Evolutionary conservation across 2,329 filamentous ascomycete genomes (phyloP), one percentile per base, ranked within the genome.

Genomic region (Eutypella sp.): DNA sequence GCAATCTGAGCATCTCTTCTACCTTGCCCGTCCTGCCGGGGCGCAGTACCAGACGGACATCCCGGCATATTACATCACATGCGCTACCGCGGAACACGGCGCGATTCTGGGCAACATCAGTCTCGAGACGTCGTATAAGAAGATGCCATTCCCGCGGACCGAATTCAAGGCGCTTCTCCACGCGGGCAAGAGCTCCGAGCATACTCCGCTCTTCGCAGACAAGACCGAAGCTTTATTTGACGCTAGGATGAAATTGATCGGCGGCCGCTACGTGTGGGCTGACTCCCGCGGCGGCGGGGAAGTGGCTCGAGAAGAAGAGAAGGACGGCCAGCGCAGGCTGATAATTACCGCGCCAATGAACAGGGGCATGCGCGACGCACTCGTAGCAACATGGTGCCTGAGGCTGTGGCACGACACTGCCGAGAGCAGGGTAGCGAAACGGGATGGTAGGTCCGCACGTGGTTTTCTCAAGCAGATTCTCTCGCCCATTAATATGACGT

Each of bases 371-470:
- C 48, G 50, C n/a, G 47, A 50, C 36, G 41, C 47, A 2, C 41
- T 50, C 9, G 47, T 39, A 3, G 50, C 45, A 11, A 38, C 41
- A 3, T 52, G 47, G 50, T 52, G 50, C 25, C 42, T 50, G 25
- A 52, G 41, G 39, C 23, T 52, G 37, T 52, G 50, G 47, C 44
- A 52, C 20, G 47, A 52, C 33, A 50, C 45, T 19, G 45, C 50
- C 16, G 47, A 52, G 42, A 52, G 50, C 22, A 48, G 29, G 11
- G 31, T 24, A 19, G 45, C 47, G 4, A 44, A 46, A 39, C 46
- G 36, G 27, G 42, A 52, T 18, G 33, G 47, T 50, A 15, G 46
- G 22, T 44, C 27, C 16, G 27, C 5, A 9, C 29, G n/a, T n/a
- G n/a, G n/a, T n/a, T n/a, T n/a, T n/a, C n/a, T n/a, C n/a, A n/a